Evolutionary conservation across 306 rosid species (phyloP).

Genomic region (Vachellia collinsii): DNA sequence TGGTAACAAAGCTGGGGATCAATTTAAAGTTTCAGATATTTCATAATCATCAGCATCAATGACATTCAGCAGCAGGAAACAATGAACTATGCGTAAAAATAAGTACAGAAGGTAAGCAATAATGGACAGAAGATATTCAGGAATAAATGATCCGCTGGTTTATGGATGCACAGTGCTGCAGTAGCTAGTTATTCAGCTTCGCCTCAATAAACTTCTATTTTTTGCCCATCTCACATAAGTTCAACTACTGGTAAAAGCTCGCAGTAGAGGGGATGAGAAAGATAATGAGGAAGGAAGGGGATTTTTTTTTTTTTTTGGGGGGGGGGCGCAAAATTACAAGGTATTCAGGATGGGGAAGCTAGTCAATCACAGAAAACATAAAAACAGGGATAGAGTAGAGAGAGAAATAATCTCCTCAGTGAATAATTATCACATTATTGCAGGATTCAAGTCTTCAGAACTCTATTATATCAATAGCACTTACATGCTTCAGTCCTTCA

Average conservation of each 20-base stretch:
- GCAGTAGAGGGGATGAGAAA: neutral
- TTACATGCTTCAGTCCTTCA: slow-evolving; percentile 97
- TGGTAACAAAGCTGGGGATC: slow-evolving; percentile 12
- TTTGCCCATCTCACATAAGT: neutral
- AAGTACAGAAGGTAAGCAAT: neutral
- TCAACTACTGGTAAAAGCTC: neutral
- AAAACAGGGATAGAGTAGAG: slow-evolving; percentile 1
- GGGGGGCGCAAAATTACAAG: neutral
- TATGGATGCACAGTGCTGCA: slow-evolving; percentile 18
- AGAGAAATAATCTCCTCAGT: slow-evolving; percentile 4
- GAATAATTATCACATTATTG: neutral
- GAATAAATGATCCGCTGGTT: slow-evolving; percentile 14
- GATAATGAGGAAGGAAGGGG: neutral
- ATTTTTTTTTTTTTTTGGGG: too few relatives aligned
- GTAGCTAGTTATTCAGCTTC: slow-evolving; percentile 3
- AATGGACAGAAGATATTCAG: neutral
- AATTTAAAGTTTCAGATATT: slow-evolving; percentile 15
- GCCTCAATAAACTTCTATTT: neutral
- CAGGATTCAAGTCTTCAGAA: slow-evolving; percentile 14
- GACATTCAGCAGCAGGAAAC: slow-evolving; percentile 1
- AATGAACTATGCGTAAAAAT: neutral
- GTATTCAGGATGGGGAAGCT: too few relatives aligned
- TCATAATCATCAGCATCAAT: neutral
- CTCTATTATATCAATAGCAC: slow-evolving; percentile 35
- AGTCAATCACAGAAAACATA: too few relatives aligned